Evolutionary conservation across 1,139 yeast genomes (phyloP), one percentile per base, ranked within the genome.

Genomic region (Insectozyma bohioensis): DNA sequence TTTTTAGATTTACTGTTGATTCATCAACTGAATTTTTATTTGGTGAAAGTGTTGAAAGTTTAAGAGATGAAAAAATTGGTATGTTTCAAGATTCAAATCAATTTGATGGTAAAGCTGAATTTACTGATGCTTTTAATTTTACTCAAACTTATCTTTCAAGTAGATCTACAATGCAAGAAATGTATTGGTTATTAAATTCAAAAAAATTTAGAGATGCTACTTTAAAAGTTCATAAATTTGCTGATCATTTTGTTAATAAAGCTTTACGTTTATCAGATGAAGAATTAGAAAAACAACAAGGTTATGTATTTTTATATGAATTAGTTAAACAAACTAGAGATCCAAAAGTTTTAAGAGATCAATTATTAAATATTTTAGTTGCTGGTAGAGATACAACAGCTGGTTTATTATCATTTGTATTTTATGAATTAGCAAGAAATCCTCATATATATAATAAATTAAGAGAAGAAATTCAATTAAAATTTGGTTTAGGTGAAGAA

Each of bases 381-480:
- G 80, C 80, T 16, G 80, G 78, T 12, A 61, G 80, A 48, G 80
- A 75, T 49, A 75, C 82, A 28, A 76, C 81, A 12, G 80, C 81
- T 1, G 72, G 75, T 3, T 56, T 74, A 28, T 63, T 76, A 35
- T 67, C 76, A 5, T 75, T 70, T 52, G 46, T 62, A 9, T 58
- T 75, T 33, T 71, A 56, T 42, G 72, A 72, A 45, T 58, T 75
- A 34, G 67, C 75, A 2, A 55, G 72, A 36, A 61, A 70, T 41
- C 73, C 72, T 6, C 50, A 51, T 3, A 54, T 70, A 10, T 72
- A 56, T 48, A 35, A 43, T 5, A 62, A 58, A 41, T 61, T 75
- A 39, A 62, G 68, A 34, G 49, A 52, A 5, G 75, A 62, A 33
- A 57, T 75, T 14, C 44, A 53, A 24, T 42, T 35, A 3, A 46